A percentile compares a stretch with the other conserved stretches of the same genome.
phyloP scores from a whole-genome alignment of 2,329 filamentous ascomycete species.

The Raffaelea ambrosiae region DNA sequence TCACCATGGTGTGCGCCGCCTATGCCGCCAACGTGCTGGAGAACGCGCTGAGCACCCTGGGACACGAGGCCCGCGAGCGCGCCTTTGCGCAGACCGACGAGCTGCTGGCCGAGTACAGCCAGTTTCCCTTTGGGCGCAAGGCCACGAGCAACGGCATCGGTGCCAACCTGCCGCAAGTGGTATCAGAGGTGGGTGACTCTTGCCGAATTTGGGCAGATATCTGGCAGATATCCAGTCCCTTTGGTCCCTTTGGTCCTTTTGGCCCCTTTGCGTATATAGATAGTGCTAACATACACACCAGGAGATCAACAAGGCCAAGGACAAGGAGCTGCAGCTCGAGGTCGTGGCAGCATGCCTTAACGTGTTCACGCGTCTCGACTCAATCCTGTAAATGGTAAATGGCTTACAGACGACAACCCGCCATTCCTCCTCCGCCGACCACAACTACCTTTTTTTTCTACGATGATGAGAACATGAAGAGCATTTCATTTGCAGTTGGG shows the following conservation, averaged over 20 bases:
- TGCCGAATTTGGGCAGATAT: too few relatives aligned
- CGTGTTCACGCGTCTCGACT: conserved; percentile 96
- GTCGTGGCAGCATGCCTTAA: conserved; percentile 93
- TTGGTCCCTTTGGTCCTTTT: not conserved
- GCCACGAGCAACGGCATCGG: conserved; percentile 74
- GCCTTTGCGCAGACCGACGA: conserved; percentile 97
- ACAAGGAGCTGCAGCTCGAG: conserved; percentile 94
- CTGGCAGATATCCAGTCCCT: not conserved
- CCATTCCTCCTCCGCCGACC: too few relatives aligned
- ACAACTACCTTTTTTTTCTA: too few relatives aligned
- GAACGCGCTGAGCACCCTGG: conserved; percentile 89
- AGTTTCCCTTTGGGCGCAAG: conserved; percentile 91
- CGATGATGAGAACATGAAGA: too few relatives aligned
- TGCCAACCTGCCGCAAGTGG: conserved; percentile 81
- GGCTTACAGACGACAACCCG: too few relatives aligned
- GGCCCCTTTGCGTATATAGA: too few relatives aligned
- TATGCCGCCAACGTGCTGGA: conserved; percentile 97
- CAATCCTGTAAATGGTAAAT: conserved; percentile 75
- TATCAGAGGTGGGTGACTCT: conserved; percentile 53
- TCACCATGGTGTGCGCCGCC: conserved; percentile 94
- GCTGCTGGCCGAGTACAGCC: conserved; percentile 88
- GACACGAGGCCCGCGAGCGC: conserved; percentile 87
- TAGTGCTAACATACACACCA: conserved; percentile 20
- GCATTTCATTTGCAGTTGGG: too few relatives aligned
- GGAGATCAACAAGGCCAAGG: conserved; percentile 78